Evolutionary conservation across 805 yeast genomes (phyloP), one percentile per base, ranked within the genome.

Genomic region (Schwanniomyces polymorphus): DNA sequence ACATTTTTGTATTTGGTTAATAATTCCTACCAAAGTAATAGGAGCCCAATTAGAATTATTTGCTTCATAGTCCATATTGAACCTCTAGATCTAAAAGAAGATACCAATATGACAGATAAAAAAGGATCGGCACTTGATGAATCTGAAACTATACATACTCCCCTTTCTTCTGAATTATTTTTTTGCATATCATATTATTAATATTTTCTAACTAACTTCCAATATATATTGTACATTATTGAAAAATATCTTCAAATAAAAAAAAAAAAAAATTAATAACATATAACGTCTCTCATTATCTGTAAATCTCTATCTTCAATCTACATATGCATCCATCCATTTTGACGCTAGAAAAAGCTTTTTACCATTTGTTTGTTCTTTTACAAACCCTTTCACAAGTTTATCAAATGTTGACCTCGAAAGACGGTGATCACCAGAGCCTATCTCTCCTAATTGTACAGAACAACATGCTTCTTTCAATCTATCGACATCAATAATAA

Each of bases 321-420:
- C 77, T 31, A 73, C 64, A 52, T 74, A 76, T 3, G 81, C 79
- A 44, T 79, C 79, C 29, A 88, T 65, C 71, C 91, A 87, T 49
- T 79, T 81, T 28, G 76, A 70, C 5, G 86, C 89, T 55, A 78
- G 65, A 58, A 91, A 86, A 21, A 77, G 58, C 47, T 71, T 74
- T 45, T 79, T 79, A 0, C 88, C 87, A 48, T 82, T 75, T 64
- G 82, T 68, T 49, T 75, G 81, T 51, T 76, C 79, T 42, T 74
- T 76, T 27, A 76, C 74, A 61, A 85, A 90, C 5, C 80, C 80
- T 14, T 71, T 67, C 9, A 87, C 70, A 35, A 84, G 70, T 9
- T 61, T 60, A 28, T 76, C 80, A 43, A 87, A 74, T 25, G 82
- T 81, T 1, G 62, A 52, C 6, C 74, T 57, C 6, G 67, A 54